Evolutionary conservation across 306 rosid genomes (phyloP).

Genomic region (Sicyos baderoa): DNA sequence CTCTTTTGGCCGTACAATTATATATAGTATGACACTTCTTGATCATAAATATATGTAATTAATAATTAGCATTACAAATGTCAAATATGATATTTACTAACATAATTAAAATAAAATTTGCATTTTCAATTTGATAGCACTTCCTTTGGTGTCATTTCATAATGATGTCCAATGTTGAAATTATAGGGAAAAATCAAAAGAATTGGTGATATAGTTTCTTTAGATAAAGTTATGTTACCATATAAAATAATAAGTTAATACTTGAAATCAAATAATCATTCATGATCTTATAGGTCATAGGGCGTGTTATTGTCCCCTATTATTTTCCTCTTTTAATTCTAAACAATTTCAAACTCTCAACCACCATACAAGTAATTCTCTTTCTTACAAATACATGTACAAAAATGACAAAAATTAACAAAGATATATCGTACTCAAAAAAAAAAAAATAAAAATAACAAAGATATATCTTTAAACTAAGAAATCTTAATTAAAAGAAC

Average conservation of each 20-base stretch:
- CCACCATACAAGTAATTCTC: background rate
- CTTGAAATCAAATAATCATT: background rate
- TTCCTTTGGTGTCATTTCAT: background rate
- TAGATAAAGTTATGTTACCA: conserved; percentile 2
- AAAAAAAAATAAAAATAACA: too few species aligned
- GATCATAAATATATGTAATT: too few species aligned
- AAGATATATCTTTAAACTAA: background rate
- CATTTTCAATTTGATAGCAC: too few species aligned
- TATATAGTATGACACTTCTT: too few species aligned
- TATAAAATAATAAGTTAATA: background rate
- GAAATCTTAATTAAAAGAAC: too few species aligned
- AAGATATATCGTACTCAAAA: too few species aligned
- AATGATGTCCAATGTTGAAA: background rate
- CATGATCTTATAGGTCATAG: conserved; percentile 11
- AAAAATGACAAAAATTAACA: too few species aligned
- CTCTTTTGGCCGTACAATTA: too few species aligned
- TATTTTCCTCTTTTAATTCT: background rate
- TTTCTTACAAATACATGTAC: too few species aligned
- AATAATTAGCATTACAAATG: too few species aligned
- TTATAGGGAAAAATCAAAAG: background rate
- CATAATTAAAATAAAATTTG: too few species aligned
- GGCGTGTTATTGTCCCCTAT: conserved; percentile 5
- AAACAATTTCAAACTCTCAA: background rate
- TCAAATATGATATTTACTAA: too few species aligned
- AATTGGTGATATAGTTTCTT: background rate